Evolutionary conservation across 805 yeast genomes (phyloP).

Genomic region (Grigorovia humatica): DNA sequence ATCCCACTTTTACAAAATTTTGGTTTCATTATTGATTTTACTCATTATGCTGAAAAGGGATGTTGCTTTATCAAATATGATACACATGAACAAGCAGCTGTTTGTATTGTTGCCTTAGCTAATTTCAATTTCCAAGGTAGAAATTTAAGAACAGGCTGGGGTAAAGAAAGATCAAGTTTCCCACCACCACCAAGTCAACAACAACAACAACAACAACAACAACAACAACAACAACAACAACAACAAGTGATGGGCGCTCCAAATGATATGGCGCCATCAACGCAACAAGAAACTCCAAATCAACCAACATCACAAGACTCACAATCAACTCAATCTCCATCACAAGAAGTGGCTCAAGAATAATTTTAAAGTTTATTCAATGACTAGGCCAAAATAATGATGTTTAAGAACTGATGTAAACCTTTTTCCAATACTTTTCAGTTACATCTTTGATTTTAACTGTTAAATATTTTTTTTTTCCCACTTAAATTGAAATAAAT

Average conservation of each 20-base stretch:
- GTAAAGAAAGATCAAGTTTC: constrained; percentile 43
- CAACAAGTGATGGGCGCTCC: constrained; percentile 1
- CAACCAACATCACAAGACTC: background rate
- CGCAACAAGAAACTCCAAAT: background rate
- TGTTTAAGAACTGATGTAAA: no score
- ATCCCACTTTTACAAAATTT: constrained; percentile 66
- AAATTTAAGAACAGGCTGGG: constrained; percentile 81
- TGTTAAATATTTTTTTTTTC: background rate
- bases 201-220: constrained; percentile 4
- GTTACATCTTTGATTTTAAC: no score
- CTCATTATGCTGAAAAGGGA: constrained; percentile 68
- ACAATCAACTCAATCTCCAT: background rate
- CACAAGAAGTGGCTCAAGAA: background rate
- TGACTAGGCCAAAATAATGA: background rate
- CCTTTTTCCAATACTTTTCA: background rate
- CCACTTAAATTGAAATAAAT: background rate
- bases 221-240: constrained; percentile 4
- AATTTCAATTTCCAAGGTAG: constrained; percentile 60
- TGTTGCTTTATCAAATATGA: constrained; percentile 86
- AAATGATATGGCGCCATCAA: constrained; percentile 4
- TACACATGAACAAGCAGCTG: constrained; percentile 79
- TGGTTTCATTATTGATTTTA: constrained; percentile 75
- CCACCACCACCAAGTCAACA: constrained; percentile 14
- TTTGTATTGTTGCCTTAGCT: constrained; percentile 77
- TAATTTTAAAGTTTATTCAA: background rate